Evolutionary conservation across 805 yeast genomes (phyloP).

Genomic region (Isabelozyma heimii): DNA sequence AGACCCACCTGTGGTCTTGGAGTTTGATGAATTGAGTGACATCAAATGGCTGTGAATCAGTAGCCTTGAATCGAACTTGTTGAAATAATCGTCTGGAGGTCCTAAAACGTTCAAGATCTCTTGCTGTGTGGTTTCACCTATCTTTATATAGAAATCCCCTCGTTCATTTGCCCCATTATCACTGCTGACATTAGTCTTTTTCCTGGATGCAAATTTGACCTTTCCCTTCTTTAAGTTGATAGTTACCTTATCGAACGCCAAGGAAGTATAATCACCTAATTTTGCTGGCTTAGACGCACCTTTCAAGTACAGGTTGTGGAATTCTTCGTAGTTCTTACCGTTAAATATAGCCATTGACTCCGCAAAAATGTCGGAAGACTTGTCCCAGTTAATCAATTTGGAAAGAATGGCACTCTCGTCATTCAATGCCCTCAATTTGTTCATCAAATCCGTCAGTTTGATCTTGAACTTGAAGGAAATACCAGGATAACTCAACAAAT

Average conservation of each 20-base stretch:
- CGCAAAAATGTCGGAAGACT: slow-evolving; percentile 32
- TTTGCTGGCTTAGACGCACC: neutral
- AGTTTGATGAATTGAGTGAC: neutral
- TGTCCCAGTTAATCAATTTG: slow-evolving; percentile 29
- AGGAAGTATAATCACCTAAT: neutral
- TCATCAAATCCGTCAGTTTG: slow-evolving; percentile 14
- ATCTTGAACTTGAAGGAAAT: slow-evolving; percentile 48
- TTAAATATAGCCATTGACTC: slow-evolving; percentile 37
- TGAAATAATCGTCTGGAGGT: slow-evolving; percentile 54
- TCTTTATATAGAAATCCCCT: slow-evolving; percentile 12
- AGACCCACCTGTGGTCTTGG: slow-evolving; percentile 1
- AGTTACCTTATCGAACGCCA: slow-evolving; percentile 8
- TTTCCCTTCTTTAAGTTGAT: slow-evolving; percentile 19
- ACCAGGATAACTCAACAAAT: slow-evolving; percentile 56
- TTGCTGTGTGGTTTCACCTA: slow-evolving; percentile 50
- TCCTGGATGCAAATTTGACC: slow-evolving; percentile 16
- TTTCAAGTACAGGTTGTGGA: slow-evolving; percentile 6
- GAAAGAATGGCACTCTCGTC: slow-evolving; percentile 24
- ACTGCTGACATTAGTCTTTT: neutral
- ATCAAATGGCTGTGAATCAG: slow-evolving; percentile 36
- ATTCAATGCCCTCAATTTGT: slow-evolving; percentile 3
- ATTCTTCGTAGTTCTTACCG: slow-evolving; percentile 34
- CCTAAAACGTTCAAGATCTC: slow-evolving; percentile 47
- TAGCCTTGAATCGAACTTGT: slow-evolving; percentile 43
- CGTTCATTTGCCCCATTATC: slow-evolving; percentile 2